Evolutionary conservation across 23 red algal genomes (phyloP).

Genomic region (Gracilaria vermiculophylla): DNA sequence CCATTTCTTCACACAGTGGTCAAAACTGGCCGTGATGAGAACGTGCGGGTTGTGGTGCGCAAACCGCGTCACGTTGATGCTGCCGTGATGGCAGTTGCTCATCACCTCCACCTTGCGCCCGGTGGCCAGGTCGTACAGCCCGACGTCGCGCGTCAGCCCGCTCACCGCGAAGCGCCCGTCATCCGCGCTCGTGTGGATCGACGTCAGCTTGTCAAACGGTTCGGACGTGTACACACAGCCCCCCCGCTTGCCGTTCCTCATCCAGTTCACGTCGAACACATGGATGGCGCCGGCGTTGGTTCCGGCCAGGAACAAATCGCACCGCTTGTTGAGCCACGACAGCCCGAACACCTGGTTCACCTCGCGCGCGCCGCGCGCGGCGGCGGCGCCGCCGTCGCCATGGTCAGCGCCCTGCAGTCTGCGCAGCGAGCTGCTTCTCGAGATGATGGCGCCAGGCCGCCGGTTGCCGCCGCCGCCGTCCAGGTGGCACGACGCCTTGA

Average conservation of each 20-base stretch:
- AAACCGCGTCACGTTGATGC: slow-evolving; percentile 97
- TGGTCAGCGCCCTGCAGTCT: not conserved
- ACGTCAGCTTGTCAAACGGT: slow-evolving; percentile 79
- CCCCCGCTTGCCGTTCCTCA: slow-evolving; percentile 34
- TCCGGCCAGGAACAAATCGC: slow-evolving; percentile 73
- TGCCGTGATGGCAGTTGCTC: slow-evolving; percentile 65
- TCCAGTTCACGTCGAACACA: slow-evolving; percentile 77
- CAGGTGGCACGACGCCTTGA: slow-evolving; percentile 54
- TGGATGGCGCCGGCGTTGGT: slow-evolving; percentile 79
- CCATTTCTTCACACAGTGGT: slow-evolving; percentile 87
- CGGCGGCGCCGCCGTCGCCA: not conserved
- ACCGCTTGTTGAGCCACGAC: slow-evolving; percentile 75
- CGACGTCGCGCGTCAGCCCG: slow-evolving; percentile 71
- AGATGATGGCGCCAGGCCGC: slow-evolving; percentile 8
- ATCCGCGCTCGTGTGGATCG: slow-evolving; percentile 75
- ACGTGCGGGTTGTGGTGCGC: slow-evolving; percentile 74
- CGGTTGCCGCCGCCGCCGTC: slow-evolving; percentile 20
- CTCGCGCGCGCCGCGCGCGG: not conserved
- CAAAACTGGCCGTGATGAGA: slow-evolving; percentile 91
- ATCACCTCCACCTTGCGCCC: slow-evolving; percentile 59
- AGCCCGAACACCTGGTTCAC: slow-evolving; percentile 62
- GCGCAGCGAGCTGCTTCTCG: not conserved
- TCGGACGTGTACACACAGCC: slow-evolving; percentile 73
- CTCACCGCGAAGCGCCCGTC: slow-evolving; percentile 75
- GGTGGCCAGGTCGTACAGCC: slow-evolving; percentile 75